phyloP scores from a whole-genome alignment of 202 grass and related monocot species.

The Miscanthus sacchariflorus region DNA sequence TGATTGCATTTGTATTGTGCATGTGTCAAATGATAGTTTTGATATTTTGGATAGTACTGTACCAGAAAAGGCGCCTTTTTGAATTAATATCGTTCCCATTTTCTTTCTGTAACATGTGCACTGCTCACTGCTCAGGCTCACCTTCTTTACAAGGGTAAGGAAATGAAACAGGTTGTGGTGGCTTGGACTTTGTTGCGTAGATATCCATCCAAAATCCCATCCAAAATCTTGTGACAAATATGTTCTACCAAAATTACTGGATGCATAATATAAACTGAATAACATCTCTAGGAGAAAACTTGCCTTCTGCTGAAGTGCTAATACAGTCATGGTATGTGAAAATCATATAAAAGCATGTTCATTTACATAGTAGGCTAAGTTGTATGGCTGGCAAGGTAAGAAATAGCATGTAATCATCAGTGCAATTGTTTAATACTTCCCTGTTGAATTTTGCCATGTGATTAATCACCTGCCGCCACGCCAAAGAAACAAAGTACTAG shows the following conservation, averaged over 20 bases:
- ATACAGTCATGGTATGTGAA: background rate
- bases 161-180: background rate
- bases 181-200: conserved; percentile 1
- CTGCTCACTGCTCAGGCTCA: background rate
- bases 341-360: background rate
- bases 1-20: background rate
- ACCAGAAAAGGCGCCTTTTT: background rate
- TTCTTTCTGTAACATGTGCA: background rate
- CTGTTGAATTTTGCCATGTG: conserved; percentile 9
- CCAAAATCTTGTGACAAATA: background rate
- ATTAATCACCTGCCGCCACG: background rate
- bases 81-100: background rate
- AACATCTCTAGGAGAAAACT: conserved; percentile 10
- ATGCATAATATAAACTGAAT: background rate
- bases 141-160: background rate
- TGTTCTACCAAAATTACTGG: background rate
- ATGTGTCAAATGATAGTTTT: background rate
- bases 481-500: background rate
- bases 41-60: background rate
- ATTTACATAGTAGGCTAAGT: conserved; percentile 15
- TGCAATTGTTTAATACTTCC: background rate
- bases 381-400: background rate
- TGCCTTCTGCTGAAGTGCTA: background rate
- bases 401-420: background rate
- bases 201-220: background rate